A percentile compares a stretch with the other conserved stretches of the same genome.
These are phyloP conservation scores for Chlamydomonas asymmetrica DNA, from an alignment of 139 green algal species.

Conservation along the genomic window DNA sequence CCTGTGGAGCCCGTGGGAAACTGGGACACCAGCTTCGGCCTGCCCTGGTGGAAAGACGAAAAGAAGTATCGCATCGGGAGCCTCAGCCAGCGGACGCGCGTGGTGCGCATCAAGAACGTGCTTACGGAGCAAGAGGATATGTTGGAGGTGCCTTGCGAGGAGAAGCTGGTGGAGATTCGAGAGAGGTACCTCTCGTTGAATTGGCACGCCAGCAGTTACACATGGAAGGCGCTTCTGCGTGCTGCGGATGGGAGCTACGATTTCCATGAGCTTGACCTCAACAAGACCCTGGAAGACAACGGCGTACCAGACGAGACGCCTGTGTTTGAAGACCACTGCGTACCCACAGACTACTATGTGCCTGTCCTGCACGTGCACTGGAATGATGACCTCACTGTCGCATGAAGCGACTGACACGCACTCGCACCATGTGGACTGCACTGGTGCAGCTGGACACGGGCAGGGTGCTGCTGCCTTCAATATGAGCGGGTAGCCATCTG, in stretches of 20 bases:
- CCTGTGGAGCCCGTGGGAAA: constrained; percentile 56
- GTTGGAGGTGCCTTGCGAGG: constrained; percentile 75
- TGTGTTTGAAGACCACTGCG: constrained; percentile 57
- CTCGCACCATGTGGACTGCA: too few species aligned
- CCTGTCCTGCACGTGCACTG: constrained; percentile 82
- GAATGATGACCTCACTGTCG: constrained; percentile 77
- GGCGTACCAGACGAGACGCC: constrained; percentile 59
- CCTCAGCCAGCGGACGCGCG: constrained; percentile 45
- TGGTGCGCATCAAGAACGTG: constrained; percentile 86
- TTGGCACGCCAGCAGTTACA: constrained; percentile 75
- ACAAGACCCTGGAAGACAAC: constrained; percentile 69
- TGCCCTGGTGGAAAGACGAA: constrained; percentile 70
- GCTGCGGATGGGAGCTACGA: constrained; percentile 14
- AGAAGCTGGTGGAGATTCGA: constrained; percentile 74
- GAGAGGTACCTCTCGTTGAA: constrained; percentile 75
- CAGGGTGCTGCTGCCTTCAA: too few species aligned
- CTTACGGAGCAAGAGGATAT: constrained; percentile 77
- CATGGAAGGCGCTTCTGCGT: constrained; percentile 67
- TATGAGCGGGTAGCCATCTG: too few species aligned
- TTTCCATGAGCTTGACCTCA: constrained; percentile 67
- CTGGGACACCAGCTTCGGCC: constrained; percentile 58
- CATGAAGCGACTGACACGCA: constrained; percentile 27
- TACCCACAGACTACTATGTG: constrained; percentile 56
- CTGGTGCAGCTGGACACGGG: too few species aligned
- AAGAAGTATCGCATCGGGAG: constrained; percentile 55